Evolutionary conservation across 2,329 filamentous ascomycete genomes (phyloP), one percentile per base, ranked within the genome.

Genomic region (Colletotrichum tofieldiae): DNA sequence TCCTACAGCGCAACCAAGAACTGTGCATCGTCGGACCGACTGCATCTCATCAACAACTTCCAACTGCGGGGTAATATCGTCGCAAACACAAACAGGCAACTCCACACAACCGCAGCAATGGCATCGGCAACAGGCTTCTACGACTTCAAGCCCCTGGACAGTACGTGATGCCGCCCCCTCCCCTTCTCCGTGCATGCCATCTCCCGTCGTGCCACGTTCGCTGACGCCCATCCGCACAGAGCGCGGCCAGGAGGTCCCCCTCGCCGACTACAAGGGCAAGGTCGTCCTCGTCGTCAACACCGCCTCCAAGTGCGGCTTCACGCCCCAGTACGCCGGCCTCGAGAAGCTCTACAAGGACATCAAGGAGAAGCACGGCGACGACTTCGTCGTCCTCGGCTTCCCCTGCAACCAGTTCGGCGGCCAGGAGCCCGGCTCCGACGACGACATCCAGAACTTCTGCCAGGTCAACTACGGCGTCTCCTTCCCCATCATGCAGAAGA

Each of bases 291-390:
- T 98, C 79, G 95, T 99, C 86, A 99, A 99, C 91, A 98, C 96
- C 1, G 96, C 96, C 77, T 97, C 94, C 82, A 98, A 98, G 87
- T 99, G 96, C 88, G 96, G 96, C 82, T 98, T 98, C 90, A 98
- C 96, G 3, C 95, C 95, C 16, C 96, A 99, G 85, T 98, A 96
- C 84, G 92, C 90, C 75, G 94, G 93, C 41, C 93, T 99, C 63
- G 95, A 99, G 86, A 92, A 90, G 79, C 90, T 99, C 75, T 98
- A 97, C 90, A 93, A 97, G 83, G 84, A 87, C 70, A 79, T 98
- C 80, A 91, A 90, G 77, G 86, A 86, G 76, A 87, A 90, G 79
- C 86, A 97, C 86, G 89, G 83, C 41, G 91, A 94, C 75, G 89
- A 95, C 79, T 96, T 99, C 82, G 88, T 91, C 79, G 91, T 99